Evolutionary conservation across 2,329 filamentous ascomycete species (phyloP).

Genomic region (Colletotrichum liriopes): DNA sequence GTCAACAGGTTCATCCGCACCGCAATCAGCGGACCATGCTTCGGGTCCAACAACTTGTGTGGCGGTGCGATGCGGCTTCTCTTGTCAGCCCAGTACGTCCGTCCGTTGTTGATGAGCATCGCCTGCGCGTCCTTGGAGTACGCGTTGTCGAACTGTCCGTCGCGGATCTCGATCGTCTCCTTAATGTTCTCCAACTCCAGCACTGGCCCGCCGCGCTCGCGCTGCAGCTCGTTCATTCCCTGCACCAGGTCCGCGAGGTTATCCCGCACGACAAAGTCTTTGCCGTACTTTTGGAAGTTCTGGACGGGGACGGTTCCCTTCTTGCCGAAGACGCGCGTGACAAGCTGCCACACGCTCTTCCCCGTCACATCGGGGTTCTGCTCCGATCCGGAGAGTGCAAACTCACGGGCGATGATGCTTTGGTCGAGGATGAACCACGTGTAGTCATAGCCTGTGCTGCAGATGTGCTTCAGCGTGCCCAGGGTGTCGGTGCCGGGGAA

Average conservation of each 20-base stretch:
- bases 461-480: slow-evolving; percentile 72
- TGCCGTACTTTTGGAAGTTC: slow-evolving; percentile 71
- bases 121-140: slow-evolving; percentile 74
- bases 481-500: slow-evolving; percentile 73
- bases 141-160: slow-evolving; percentile 69
- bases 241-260: slow-evolving; percentile 68
- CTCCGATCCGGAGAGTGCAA: slow-evolving; percentile 74
- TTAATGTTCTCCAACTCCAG: slow-evolving; percentile 63
- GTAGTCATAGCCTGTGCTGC: slow-evolving; percentile 74
- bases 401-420: slow-evolving; percentile 73
- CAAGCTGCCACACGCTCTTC: slow-evolving; percentile 69
- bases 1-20: slow-evolving; percentile 74
- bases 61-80: slow-evolving; percentile 67
- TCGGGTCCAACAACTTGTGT: slow-evolving; percentile 68
- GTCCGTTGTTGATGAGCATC: slow-evolving; percentile 73
- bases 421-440: slow-evolving; percentile 75
- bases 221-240: slow-evolving; percentile 72
- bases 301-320: slow-evolving; percentile 71
- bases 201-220: slow-evolving; percentile 60
- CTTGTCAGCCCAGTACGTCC: slow-evolving; percentile 70
- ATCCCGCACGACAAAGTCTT: slow-evolving; percentile 73
- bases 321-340: slow-evolving; percentile 66
- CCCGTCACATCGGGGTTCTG: slow-evolving; percentile 74
- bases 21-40: slow-evolving; percentile 72
- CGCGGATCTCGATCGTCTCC: slow-evolving; percentile 66